These are phyloP conservation scores for Aspergillus sp. DNA, from an alignment of 2,329 filamentous ascomycete genomes.

Conservation along the genomic window DNA sequence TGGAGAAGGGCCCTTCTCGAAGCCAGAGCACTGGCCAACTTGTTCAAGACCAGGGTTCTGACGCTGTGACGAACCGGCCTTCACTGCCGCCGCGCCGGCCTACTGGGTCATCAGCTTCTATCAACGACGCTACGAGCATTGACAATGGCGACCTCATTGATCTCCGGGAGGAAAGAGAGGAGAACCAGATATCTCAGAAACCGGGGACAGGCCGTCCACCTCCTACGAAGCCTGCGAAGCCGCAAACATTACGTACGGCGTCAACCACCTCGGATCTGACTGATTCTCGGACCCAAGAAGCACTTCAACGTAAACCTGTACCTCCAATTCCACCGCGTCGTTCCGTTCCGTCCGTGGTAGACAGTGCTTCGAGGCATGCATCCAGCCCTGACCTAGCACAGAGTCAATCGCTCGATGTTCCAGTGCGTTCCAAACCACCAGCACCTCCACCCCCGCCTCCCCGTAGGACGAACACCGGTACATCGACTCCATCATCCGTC, in stretches of 20 bases:
- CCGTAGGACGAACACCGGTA: constrained; percentile 23
- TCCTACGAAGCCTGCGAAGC: constrained; percentile 41
- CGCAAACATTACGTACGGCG: constrained; percentile 33
- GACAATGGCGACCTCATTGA: constrained; percentile 34
- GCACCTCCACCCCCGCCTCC: constrained; percentile 26
- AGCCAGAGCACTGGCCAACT: constrained; percentile 21
- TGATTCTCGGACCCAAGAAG: constrained; percentile 11
- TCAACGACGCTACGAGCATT: constrained; percentile 16
- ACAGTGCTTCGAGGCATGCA: neutral
- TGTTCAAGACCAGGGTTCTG: constrained; percentile 14
- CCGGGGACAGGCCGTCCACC: constrained; percentile 19
- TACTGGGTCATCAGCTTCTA: constrained; percentile 8
- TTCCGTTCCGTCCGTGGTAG: constrained; percentile 5
- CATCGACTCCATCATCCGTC: constrained; percentile 10
- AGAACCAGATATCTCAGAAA: constrained; percentile 7
- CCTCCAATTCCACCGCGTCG: constrained; percentile 35
- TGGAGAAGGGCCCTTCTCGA: constrained; percentile 17
- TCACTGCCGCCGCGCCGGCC: constrained; percentile 34
- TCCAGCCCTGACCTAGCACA: neutral
- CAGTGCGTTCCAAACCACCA: constrained; percentile 15
- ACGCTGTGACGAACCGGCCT: constrained; percentile 28
- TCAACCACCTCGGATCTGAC: constrained; percentile 18
- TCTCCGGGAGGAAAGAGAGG: constrained; percentile 28
- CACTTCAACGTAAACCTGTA: constrained; percentile 26
- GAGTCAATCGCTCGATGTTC: constrained; percentile 4